These are phyloP conservation scores for Cladosporium halotolerans DNA, from an alignment of 2,329 filamentous ascomycete genomes.

Conservation along the genomic window DNA sequence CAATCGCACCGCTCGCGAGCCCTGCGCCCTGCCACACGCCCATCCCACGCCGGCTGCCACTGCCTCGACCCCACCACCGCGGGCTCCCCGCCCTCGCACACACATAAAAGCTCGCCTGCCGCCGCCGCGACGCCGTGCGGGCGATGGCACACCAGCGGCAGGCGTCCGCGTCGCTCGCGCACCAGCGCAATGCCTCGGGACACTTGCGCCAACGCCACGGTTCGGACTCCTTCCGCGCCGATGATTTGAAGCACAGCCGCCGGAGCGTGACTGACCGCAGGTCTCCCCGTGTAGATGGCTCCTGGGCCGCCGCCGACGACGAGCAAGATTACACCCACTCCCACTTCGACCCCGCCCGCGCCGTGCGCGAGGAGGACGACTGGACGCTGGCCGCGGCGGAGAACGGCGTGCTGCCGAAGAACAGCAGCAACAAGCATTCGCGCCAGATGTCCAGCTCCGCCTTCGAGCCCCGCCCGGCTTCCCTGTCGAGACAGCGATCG, in stretches of 20 bases:
- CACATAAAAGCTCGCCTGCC: background rate
- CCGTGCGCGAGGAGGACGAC: constrained; percentile 9
- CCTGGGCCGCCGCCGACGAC: constrained; percentile 11
- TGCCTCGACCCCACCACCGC: background rate
- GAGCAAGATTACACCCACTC: constrained; percentile 7
- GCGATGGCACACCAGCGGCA: constrained; percentile 18
- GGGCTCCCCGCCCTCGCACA: background rate
- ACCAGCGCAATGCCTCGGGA: constrained; percentile 15
- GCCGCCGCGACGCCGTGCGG: background rate
- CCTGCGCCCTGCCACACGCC: background rate
- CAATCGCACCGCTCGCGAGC: background rate
- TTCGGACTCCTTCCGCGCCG: constrained; percentile 15
- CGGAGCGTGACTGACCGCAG: constrained; percentile 7
- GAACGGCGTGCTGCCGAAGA: constrained; percentile 8
- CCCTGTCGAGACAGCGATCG: constrained; percentile 4
- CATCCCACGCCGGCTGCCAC: background rate
- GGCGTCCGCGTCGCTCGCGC: constrained; percentile 5
- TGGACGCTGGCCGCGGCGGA: constrained; percentile 14
- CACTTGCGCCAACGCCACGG: constrained; percentile 24
- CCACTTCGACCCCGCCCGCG: background rate
- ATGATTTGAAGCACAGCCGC: constrained; percentile 2
- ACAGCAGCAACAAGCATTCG: background rate
- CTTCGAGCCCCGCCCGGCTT: background rate
- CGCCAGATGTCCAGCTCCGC: background rate
- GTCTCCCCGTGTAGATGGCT: constrained; percentile 4